Evolutionary conservation across 495 filamentous ascomycete genomes (phyloP), one percentile per base, ranked within the genome.

Genomic region (Xylaria cubensis): DNA sequence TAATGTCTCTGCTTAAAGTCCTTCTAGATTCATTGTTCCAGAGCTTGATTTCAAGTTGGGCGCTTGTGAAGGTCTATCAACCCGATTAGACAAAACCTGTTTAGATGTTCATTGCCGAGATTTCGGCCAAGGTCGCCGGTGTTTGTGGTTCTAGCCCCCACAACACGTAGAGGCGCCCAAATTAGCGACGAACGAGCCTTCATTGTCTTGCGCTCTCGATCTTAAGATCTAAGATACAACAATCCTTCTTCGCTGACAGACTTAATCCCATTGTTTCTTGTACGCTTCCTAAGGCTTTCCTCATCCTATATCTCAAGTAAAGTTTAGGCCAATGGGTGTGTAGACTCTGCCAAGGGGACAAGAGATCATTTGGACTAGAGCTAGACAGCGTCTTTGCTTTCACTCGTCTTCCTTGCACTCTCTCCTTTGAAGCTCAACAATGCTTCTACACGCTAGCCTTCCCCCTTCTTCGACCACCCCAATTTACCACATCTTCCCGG

Each of bases 381-480:
- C 72, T 46, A 58, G 66, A 73, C 71, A 74, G 70, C 70, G 75
- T 68, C 75, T 72, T 73, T 55, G 64, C 48, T 59, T 64, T 56
- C 26, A 51, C 62, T 64, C 48, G 26, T 74, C 72, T 69, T 73
- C 64, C 17, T 70, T 68, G 44, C 69, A 63, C 17, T 56, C 68
- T 44, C 61, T 64, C 21, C 26, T 68, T 58, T 32, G 64, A 71
- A 74, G 74, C 73, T 69, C 63, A 69, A 64, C 56, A 48, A 75
- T 44, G 75, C 71, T 66, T 65, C 72, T 56, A 68, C 69, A 72
- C 10, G 62, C 59, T 73, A 61, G 39, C 41, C 51, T 69, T 50
- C 64, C 62, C 66, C 69, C 26, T 70, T 68, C 56, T 48, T 65
- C 59, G 75, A 75, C 71, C 75, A 72, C 75, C 75, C 77, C 75